A percentile compares a stretch with the other conserved stretches of the same genome.
Evolutionary conservation across 805 yeast genomes (phyloP).

Genomic region (Hanseniaspora meyeri): DNA sequence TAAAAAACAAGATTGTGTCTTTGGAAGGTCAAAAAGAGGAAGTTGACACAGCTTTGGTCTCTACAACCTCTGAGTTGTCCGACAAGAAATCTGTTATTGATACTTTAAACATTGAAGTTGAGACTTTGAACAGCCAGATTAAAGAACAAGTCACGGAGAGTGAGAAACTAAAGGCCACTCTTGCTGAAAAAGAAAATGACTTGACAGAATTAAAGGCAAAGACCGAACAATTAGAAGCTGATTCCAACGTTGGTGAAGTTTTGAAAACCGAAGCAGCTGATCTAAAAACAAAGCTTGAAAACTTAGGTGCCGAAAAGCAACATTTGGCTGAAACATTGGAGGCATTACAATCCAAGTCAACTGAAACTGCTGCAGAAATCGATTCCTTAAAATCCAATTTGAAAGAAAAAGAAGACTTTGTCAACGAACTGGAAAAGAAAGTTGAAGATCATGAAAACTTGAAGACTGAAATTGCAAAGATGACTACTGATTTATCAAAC

Average conservation of each 20-base stretch:
- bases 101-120: not conserved
- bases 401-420: not conserved
- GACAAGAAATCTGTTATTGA: not conserved
- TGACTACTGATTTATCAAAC: not conserved
- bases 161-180: not conserved
- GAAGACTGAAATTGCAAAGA: not conserved
- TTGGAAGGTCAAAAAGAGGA: not conserved
- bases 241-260: not conserved
- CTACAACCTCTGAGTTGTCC: not conserved
- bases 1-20: constrained; percentile 9
- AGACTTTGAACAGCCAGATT: not conserved
- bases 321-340: not conserved
- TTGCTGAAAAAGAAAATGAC: not conserved
- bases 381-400: not conserved
- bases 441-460: not conserved
- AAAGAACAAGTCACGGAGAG: not conserved
- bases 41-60: not conserved
- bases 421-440: not conserved
- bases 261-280: not conserved
- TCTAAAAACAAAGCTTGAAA: not conserved
- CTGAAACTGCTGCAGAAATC: not conserved
- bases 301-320: not conserved
- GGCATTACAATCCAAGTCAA: not conserved
- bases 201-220: not conserved
- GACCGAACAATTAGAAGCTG: not conserved